Evolutionary conservation across 306 rosid species (phyloP).

Genomic region (Aeschynomene evenia): DNA sequence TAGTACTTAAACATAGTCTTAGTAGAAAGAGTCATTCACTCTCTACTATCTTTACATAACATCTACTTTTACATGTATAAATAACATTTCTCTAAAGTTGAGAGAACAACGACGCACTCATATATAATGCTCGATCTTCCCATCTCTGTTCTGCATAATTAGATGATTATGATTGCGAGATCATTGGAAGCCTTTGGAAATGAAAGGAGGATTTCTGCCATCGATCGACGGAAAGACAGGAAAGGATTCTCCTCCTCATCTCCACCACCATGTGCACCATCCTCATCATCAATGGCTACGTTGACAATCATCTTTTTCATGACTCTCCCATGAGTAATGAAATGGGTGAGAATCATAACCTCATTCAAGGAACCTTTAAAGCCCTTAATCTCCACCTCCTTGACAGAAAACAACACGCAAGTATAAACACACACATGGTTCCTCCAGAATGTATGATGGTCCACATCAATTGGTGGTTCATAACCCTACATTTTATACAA

Average conservation of each 20-base stretch:
- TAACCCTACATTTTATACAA: conserved; percentile 25
- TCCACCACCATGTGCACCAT: neutral
- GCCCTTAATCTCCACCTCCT: conserved; percentile 16
- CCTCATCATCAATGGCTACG: neutral
- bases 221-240: too few relatives aligned
- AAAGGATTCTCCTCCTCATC: too few relatives aligned
- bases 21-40: too few relatives aligned
- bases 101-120: too few relatives aligned
- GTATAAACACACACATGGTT: neutral
- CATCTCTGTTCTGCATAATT: neutral
- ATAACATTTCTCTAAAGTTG: too few relatives aligned
- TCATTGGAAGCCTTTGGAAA: neutral
- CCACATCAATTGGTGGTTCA: neutral
- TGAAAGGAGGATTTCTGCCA: neutral
- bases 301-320: neutral
- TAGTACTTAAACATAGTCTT: too few relatives aligned
- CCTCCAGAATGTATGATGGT: neutral
- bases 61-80: too few relatives aligned
- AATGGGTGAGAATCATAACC: neutral
- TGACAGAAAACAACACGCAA: neutral
- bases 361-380: neutral
- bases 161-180: conserved; percentile 12
- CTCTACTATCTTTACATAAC: too few relatives aligned
- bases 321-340: neutral
- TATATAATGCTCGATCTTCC: too few relatives aligned